Evolutionary conservation across 2,329 filamentous ascomycete genomes (phyloP).

Genomic region (Penicillium hordei): DNA sequence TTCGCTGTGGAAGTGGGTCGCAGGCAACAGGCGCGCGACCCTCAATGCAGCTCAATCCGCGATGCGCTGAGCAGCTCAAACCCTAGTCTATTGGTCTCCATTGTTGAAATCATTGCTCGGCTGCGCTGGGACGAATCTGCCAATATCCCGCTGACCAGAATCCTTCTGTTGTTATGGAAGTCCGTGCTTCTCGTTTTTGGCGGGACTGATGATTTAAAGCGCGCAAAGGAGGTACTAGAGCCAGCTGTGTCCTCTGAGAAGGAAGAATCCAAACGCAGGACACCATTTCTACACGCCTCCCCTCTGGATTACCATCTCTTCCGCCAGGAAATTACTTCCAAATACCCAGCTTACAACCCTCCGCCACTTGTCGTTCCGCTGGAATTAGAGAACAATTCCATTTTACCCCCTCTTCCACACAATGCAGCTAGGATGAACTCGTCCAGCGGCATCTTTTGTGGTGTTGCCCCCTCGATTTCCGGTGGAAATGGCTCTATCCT

Average conservation of each 20-base stretch:
- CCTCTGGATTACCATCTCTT: constrained; percentile 96
- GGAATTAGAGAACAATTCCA: constrained; percentile 85
- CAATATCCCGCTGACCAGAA: constrained; percentile 61
- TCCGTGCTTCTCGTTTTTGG: constrained; percentile 83
- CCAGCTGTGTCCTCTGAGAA: constrained; percentile 51
- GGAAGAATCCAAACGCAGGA: constrained; percentile 55
- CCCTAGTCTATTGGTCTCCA: constrained; percentile 68
- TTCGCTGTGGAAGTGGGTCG: constrained; percentile 44
- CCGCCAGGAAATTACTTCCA: constrained; percentile 93
- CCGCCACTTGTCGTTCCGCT: constrained; percentile 79
- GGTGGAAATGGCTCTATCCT: constrained; percentile 68
- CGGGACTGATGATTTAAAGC: constrained; percentile 68
- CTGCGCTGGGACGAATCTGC: constrained; percentile 66
- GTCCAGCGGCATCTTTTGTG: constrained; percentile 62
- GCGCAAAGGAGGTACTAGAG: constrained; percentile 69
- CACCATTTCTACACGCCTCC: constrained; percentile 84
- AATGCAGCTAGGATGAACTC: constrained; percentile 64
- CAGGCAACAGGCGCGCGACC: constrained; percentile 33
- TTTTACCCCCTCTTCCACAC: constrained; percentile 80
- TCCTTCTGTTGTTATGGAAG: constrained; percentile 89
- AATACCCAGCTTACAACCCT: constrained; percentile 94
- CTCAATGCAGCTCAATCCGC: constrained; percentile 26
- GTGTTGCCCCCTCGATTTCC: constrained; percentile 50
- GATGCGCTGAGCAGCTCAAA: constrained; percentile 54
- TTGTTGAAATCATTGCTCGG: constrained; percentile 68